These are phyloP conservation scores for Fusarium chaquense DNA, from an alignment of 2,329 filamentous ascomycete species.

Conservation along the genomic window DNA sequence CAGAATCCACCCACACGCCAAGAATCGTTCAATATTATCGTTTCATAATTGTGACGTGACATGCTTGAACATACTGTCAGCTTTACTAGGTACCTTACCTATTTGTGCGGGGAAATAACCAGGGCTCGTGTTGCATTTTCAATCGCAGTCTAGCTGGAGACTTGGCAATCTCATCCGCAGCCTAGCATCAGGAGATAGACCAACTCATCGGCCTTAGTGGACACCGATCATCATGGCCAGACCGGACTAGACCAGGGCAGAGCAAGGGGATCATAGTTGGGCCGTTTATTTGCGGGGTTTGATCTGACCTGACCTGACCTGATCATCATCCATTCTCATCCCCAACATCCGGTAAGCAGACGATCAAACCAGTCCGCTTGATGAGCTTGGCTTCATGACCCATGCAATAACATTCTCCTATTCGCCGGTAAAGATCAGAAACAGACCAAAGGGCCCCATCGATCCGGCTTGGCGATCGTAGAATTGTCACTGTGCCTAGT, in stretches of 20 bases:
- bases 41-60: conserved; percentile 37
- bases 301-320: not conserved
- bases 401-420: conserved; percentile 7
- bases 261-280: conserved; percentile 7
- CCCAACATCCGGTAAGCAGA: not conserved
- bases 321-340: not conserved
- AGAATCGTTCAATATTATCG: not conserved
- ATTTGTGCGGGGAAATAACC: conserved; percentile 17
- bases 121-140: not conserved
- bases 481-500: not conserved
- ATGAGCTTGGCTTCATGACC: not conserved
- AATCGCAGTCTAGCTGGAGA: conserved; percentile 1
- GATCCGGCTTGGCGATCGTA: conserved; percentile 24
- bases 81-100: not conserved
- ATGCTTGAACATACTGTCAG: not conserved
- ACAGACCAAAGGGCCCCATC: not conserved
- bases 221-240: not conserved
- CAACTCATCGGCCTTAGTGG: not conserved
- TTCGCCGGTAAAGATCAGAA: conserved; percentile 1
- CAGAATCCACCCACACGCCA: conserved; percentile 9
- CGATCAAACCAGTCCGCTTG: not conserved
- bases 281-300: conserved; percentile 22
- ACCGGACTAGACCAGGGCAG: not conserved
- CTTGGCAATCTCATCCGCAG: conserved; percentile 27
- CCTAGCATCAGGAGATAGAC: conserved; percentile 23